Evolutionary conservation across 148 eudicot species (phyloP), one percentile per base, ranked within the genome.

Genomic region (Nepenthes gracilis): DNA sequence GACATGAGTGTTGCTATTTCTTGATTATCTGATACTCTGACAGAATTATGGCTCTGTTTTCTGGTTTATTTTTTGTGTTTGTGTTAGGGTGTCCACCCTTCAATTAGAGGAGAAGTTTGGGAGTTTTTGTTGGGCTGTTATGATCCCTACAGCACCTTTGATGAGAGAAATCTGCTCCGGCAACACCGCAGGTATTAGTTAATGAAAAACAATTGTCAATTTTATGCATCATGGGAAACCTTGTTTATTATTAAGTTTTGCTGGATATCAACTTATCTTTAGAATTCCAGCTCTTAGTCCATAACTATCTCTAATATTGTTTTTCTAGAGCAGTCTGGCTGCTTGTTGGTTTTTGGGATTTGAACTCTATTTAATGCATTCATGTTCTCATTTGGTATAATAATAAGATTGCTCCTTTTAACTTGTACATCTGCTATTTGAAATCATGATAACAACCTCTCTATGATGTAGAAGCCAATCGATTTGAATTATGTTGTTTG

Each of bases 101-200:
- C 86, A 47, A 80, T 92, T 63, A 80, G 91, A 72, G 97, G 96
- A 64, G 85, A 64, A 32, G 97, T 88, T 36, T 88, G 97, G 96
- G 97, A 92, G 68, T 92, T 88, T 68, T 75, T 92, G 75, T 75
- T 88, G 81, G 97, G 97, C 67, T 88, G 97, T 76, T 92, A 75
- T 67, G 96, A 78, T 78, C 90, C 97, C 47, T 82, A 83, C 72
- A 85, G 96, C 78, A 88, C 96, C 8, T 76, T 60, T 9, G 85
- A 85, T 60, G 96, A 85, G 67, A 77, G 97, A 69, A 79, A 80
- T 77, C 71, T 75, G 43, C 72, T 88, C 70, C 85, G 94, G 68
- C 77, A 80, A 70, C 79, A 66, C 33, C 72, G 97, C 69, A 92
- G 97, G 84, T 79, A 67, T 64, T 32, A 58, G 70, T 52, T 65